phyloP scores from a whole-genome alignment of 306 rosid species.

The Cyclanthera cordifolia region DNA sequence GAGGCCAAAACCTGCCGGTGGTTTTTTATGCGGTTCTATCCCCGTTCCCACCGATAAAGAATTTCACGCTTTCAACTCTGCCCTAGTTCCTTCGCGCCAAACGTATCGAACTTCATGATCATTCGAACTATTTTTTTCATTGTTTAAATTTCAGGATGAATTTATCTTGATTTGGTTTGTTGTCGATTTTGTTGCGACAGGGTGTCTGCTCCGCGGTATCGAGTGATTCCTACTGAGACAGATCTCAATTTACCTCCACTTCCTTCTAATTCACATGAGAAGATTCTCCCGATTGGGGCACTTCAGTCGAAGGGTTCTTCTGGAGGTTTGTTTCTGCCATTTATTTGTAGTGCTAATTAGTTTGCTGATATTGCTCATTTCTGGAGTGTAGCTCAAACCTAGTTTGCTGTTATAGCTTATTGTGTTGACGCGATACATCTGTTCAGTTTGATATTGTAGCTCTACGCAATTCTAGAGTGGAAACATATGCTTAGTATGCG shows the following conservation, averaged over 20 bases:
- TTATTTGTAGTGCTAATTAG: neutral
- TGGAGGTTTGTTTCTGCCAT: constrained; percentile 33
- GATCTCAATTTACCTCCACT: constrained; percentile 78
- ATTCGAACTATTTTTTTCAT: neutral
- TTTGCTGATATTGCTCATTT: neutral
- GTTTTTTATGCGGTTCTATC: constrained; percentile 81
- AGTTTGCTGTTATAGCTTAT: neutral
- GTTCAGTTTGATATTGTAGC: neutral
- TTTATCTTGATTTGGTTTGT: neutral
- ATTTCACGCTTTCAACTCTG: constrained; percentile 58
- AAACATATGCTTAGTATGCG: neutral
- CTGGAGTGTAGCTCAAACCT: neutral
- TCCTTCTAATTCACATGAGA: constrained; percentile 39
- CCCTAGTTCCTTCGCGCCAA: constrained; percentile 59
- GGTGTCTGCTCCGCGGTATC: constrained; percentile 75
- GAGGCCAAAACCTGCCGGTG: constrained; percentile 64
- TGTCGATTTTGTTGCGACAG: constrained; percentile 19
- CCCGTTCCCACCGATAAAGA: constrained; percentile 89
- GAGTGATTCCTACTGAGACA: constrained; percentile 86
- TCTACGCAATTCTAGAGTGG: neutral
- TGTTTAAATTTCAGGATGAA: neutral
- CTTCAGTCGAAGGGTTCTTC: constrained; percentile 35
- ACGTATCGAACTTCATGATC: constrained; percentile 26
- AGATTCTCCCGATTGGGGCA: constrained; percentile 51
- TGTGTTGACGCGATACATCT: neutral